phyloP scores from a whole-genome alignment of 192 early-diverging fungal genomes.

The Gigaspora rosea region DNA sequence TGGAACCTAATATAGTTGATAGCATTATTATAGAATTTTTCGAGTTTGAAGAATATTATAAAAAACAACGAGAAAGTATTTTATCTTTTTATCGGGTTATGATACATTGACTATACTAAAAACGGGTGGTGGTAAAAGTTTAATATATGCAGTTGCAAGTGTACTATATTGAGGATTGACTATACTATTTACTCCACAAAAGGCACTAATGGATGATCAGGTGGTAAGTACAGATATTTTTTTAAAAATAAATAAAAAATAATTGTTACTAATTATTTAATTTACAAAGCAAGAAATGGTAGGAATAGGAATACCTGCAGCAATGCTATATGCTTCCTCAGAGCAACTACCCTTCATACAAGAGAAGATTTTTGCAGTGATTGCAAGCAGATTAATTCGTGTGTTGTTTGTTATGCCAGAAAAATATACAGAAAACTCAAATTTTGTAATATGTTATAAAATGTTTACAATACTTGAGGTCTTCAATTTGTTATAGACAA shows the following conservation, averaged over 20 bases:
- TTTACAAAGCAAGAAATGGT: neutral
- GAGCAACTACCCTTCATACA: neutral
- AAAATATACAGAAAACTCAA: slow-evolving; percentile 4
- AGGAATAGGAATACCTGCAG: slow-evolving; percentile 9
- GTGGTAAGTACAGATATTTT: too few species aligned
- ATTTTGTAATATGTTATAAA: neutral
- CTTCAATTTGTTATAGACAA: slow-evolving; percentile 6
- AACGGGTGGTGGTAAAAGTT: neutral
- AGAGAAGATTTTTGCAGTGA: slow-evolving; percentile 1
- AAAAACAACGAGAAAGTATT: slow-evolving; percentile 2
- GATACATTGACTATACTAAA: slow-evolving; percentile 2
- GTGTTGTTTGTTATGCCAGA: neutral
- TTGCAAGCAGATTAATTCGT: neutral
- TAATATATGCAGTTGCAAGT: slow-evolving; percentile 2
- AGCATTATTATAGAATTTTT: slow-evolving; percentile 10
- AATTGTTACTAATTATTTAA: too few species aligned
- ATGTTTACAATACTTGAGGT: neutral
- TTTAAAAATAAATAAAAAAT: too few species aligned
- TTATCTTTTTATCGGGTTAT: neutral
- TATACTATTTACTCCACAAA: too few species aligned
- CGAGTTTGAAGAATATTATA: neutral
- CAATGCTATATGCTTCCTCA: slow-evolving; percentile 9
- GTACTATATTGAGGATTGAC: neutral
- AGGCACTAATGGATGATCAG: too few species aligned
- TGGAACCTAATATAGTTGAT: neutral